Conservation (phyloP, 805 yeast genomes). For the Yamadazyma endophytica region DNA sequence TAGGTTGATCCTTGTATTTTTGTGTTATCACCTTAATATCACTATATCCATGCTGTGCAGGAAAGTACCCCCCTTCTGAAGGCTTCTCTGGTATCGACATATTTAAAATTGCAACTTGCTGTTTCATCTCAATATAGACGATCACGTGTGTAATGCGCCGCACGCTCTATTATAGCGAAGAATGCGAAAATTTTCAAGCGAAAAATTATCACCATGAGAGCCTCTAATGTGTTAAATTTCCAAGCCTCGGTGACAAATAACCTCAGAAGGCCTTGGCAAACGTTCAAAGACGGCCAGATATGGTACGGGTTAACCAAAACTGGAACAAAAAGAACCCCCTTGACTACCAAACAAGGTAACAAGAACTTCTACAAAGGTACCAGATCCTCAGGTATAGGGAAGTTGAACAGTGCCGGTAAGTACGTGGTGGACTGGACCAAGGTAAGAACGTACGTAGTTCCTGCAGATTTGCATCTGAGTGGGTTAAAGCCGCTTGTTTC, state of each 20-base stretch:
- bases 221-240: slow-evolving; percentile 42
- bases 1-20: slow-evolving; percentile 28
- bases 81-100: slow-evolving; percentile 27
- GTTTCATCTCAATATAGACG: too few relatives aligned
- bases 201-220: slow-evolving; percentile 38
- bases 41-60: slow-evolving; percentile 29
- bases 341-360: slow-evolving; percentile 92
- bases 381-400: slow-evolving; percentile 89
- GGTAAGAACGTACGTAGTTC: slow-evolving; percentile 89
- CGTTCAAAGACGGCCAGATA: slow-evolving; percentile 73
- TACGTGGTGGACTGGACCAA: slow-evolving; percentile 78
- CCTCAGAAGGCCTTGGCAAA: slow-evolving; percentile 86
- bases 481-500: slow-evolving; percentile 74
- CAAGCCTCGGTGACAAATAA: slow-evolving; percentile 41
- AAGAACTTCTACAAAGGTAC: slow-evolving; percentile 95
- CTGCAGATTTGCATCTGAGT: slow-evolving; percentile 39
- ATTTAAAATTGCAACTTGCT: slow-evolving; percentile 3
- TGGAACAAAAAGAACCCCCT: slow-evolving; percentile 78
- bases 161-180: not conserved
- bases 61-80: slow-evolving; percentile 21
- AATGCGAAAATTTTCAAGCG: not conserved
- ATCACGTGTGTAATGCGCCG: slow-evolving; percentile 1
- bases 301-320: slow-evolving; percentile 76
- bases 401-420: slow-evolving; percentile 65
- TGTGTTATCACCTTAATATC: slow-evolving; percentile 26